These are phyloP conservation scores for Pythium sukuiense DNA, from an alignment of 352 stramenopile genomes.

Conservation along the genomic window DNA sequence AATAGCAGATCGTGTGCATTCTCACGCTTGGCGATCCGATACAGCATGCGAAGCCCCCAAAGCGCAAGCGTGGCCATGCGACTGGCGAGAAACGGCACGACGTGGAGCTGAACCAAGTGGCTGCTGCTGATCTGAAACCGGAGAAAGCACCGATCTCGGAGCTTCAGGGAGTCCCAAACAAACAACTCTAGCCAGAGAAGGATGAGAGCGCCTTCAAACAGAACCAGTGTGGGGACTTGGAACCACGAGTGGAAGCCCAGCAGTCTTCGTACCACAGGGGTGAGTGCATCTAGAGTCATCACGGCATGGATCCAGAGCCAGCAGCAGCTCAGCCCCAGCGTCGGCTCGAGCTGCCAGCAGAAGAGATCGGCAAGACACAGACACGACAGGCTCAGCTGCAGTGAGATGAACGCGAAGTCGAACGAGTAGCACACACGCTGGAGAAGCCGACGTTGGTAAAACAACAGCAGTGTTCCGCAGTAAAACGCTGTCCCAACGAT, in stretches of 20 bases:
- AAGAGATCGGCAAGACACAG: slow-evolving; percentile 31
- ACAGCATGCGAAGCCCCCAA: slow-evolving; percentile 28
- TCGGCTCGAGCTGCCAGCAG: slow-evolving; percentile 17
- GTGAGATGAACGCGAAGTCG: slow-evolving; percentile 37
- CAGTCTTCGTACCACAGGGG: slow-evolving; percentile 20
- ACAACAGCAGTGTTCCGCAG: not conserved
- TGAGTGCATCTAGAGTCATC: slow-evolving; percentile 30
- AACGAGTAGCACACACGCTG: slow-evolving; percentile 24
- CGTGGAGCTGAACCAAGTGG: slow-evolving; percentile 11
- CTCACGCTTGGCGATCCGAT: slow-evolving; percentile 18
- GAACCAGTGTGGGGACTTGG: slow-evolving; percentile 10
- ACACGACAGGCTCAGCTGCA: slow-evolving; percentile 25
- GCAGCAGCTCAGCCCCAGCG: slow-evolving; percentile 2
- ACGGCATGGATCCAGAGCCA: slow-evolving; percentile 34
- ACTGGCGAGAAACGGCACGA: slow-evolving; percentile 32
- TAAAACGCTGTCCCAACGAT: slow-evolving; percentile 6
- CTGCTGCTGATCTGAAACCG: not conserved
- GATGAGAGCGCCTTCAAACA: not conserved
- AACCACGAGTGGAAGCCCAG: slow-evolving; percentile 21
- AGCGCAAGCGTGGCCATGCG: slow-evolving; percentile 19
- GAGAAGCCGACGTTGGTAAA: slow-evolving; percentile 17
- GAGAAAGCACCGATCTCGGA: slow-evolving; percentile 28
- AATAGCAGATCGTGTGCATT: slow-evolving; percentile 25
- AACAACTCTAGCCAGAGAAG: slow-evolving; percentile 18
- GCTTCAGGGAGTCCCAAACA: slow-evolving; percentile 9